These are phyloP conservation scores for Quambalaria eucalypti DNA, from an alignment of 1,284 basidiomycete genomes.

Conservation along the genomic window DNA sequence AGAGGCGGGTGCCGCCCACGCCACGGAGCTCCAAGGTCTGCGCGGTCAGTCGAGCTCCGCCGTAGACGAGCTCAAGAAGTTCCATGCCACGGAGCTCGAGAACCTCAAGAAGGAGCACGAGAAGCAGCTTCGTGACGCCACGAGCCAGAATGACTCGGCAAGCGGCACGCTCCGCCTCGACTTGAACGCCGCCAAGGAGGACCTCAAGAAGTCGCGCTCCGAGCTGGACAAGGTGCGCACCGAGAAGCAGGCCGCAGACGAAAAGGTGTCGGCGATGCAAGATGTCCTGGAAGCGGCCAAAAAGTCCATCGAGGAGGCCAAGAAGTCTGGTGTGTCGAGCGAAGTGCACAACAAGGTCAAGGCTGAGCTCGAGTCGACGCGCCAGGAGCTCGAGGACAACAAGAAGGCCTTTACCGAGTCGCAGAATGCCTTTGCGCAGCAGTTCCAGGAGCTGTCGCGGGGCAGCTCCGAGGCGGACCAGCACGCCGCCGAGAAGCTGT, in stretches of 20 bases:
- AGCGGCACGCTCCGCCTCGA: slow-evolving; percentile 20
- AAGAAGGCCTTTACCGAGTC: slow-evolving; percentile 13
- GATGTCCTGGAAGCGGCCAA: background rate
- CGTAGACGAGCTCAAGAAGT: slow-evolving; percentile 18
- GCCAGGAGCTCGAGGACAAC: slow-evolving; percentile 9
- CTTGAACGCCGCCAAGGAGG: slow-evolving; percentile 16
- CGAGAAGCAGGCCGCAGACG: background rate
- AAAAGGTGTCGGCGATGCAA: background rate
- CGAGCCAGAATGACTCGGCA: slow-evolving; percentile 10
- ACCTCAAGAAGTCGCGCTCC: slow-evolving; percentile 12
- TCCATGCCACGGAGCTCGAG: slow-evolving; percentile 21
- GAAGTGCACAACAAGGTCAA: slow-evolving; percentile 13
- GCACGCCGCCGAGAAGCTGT: slow-evolving; percentile 12
- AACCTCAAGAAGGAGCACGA: slow-evolving; percentile 12
- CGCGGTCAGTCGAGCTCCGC: slow-evolving; percentile 18
- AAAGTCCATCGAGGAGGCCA: background rate
- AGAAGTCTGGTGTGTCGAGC: background rate
- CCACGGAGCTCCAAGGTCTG: slow-evolving; percentile 19
- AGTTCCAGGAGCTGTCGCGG: background rate
- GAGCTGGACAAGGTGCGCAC: background rate
- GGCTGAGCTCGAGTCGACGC: slow-evolving; percentile 9
- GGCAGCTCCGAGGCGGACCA: slow-evolving; percentile 11
- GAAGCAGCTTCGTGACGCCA: slow-evolving; percentile 12
- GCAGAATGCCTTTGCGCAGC: background rate
- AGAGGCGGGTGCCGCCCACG: slow-evolving; percentile 23